Evolutionary conservation across 176 grass and related monocot species (phyloP).

Genomic region (Oryza australiensis): DNA sequence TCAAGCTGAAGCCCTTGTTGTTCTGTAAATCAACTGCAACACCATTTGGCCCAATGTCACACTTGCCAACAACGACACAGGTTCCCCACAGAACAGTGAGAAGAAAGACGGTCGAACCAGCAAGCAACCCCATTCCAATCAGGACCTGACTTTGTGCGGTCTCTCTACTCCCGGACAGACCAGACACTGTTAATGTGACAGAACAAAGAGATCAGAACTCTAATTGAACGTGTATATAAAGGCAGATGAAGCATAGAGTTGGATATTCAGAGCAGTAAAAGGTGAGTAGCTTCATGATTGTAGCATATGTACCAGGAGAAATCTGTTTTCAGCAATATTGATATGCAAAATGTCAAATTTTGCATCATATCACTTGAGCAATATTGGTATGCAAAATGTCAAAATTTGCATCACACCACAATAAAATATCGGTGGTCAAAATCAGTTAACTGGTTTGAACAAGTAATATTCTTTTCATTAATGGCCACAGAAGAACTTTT

Average conservation of each 20-base stretch:
- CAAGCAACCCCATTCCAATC: conserved; percentile 93
- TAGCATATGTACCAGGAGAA: neutral
- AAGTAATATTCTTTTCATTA: neutral
- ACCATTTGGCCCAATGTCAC: conserved; percentile 57
- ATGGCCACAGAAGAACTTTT: neutral
- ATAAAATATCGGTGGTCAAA: no score
- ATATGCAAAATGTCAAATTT: neutral
- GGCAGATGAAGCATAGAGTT: neutral
- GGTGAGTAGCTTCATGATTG: neutral
- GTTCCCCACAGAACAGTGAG: conserved; percentile 94
- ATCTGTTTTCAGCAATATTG: neutral
- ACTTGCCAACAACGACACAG: conserved; percentile 94
- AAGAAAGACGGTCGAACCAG: conserved; percentile 95
- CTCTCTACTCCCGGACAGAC: conserved; percentile 86
- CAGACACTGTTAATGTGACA: conserved; percentile 65
- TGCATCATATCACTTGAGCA: neutral
- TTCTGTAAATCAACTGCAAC: conserved; percentile 52
- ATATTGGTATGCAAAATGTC: neutral
- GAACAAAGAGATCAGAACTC: conserved; percentile 33
- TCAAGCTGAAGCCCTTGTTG: conserved; percentile 67
- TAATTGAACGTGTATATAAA: neutral
- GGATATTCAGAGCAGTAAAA: conserved; percentile 23
- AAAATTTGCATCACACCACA: neutral
- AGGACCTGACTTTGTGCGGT: conserved; percentile 93
- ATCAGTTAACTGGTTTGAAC: neutral